Evolutionary conservation across 495 filamentous ascomycete genomes (phyloP).

Genomic region (Podospora conica): DNA sequence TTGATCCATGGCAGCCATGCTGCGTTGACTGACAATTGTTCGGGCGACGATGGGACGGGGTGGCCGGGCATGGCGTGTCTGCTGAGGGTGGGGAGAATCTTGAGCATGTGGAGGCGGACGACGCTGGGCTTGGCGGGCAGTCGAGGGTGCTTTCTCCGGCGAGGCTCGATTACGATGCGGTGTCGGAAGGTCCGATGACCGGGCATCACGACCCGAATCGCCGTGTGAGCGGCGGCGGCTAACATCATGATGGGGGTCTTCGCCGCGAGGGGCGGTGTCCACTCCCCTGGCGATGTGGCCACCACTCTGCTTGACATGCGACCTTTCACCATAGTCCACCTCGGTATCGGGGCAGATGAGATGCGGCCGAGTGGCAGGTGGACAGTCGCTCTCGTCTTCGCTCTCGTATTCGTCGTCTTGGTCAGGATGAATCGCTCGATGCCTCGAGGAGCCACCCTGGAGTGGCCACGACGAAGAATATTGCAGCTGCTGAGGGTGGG

Average conservation of each 20-base stretch:
- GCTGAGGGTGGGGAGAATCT: not conserved
- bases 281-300: not conserved
- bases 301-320: not conserved
- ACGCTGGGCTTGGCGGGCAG: not conserved
- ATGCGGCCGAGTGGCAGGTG: not conserved
- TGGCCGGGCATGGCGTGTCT: not conserved
- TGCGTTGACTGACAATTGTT: conserved; percentile 8
- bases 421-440: not conserved
- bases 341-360: not conserved
- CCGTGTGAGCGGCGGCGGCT: not conserved
- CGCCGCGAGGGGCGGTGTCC: not conserved
- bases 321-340: not conserved
- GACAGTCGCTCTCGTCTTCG: conserved; percentile 9
- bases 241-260: not conserved
- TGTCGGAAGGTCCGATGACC: not conserved
- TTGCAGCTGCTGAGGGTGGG: conserved; percentile 8
- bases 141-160: not conserved
- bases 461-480: conserved; percentile 25
- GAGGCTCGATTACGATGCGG: not conserved
- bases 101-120: not conserved
- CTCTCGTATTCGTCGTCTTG: conserved; percentile 16
- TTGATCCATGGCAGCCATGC: conserved; percentile 14
- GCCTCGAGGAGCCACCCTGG: conserved; percentile 3
- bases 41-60: conserved; percentile 4
- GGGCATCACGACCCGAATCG: not conserved